phyloP scores from a whole-genome alignment of 257 asterid species.

The Parsonsia alboflavescens region DNA sequence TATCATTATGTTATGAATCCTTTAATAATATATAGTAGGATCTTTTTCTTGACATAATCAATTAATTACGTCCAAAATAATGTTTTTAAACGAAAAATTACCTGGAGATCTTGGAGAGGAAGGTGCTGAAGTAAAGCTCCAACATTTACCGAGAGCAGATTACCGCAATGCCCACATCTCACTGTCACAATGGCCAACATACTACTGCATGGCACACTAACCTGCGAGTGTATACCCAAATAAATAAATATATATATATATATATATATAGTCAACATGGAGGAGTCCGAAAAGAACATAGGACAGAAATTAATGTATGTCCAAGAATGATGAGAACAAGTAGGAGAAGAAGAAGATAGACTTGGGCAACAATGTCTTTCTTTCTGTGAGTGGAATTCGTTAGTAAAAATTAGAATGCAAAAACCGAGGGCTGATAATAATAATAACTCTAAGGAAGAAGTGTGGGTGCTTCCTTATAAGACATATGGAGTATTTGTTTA shows the following conservation, averaged over 20 bases:
- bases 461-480: too few species aligned
- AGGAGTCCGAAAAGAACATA: too few species aligned
- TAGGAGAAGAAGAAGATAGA: neutral
- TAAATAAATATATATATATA: too few species aligned
- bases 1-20: neutral
- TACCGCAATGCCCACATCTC: conserved; percentile 88
- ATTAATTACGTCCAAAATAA: neutral
- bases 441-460: too few species aligned
- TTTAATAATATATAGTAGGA: neutral
- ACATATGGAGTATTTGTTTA: too few species aligned
- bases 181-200: conserved; percentile 73
- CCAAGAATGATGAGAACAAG: neutral
- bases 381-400: conserved; percentile 4
- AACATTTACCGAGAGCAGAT: conserved; percentile 76
- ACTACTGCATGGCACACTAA: conserved; percentile 80
- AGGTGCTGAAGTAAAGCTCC: conserved; percentile 62
- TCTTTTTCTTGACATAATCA: neutral
- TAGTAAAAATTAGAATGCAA: neutral
- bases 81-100: conserved; percentile 14
- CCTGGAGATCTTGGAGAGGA: conserved; percentile 81
- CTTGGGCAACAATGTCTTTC: neutral
- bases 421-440: neutral
- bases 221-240: conserved; percentile 36
- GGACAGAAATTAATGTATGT: too few species aligned
- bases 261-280: too few species aligned